These are phyloP conservation scores for Sporothrix brasiliensis DNA, from an alignment of 2,329 filamentous ascomycete genomes.

Conservation along the genomic window DNA sequence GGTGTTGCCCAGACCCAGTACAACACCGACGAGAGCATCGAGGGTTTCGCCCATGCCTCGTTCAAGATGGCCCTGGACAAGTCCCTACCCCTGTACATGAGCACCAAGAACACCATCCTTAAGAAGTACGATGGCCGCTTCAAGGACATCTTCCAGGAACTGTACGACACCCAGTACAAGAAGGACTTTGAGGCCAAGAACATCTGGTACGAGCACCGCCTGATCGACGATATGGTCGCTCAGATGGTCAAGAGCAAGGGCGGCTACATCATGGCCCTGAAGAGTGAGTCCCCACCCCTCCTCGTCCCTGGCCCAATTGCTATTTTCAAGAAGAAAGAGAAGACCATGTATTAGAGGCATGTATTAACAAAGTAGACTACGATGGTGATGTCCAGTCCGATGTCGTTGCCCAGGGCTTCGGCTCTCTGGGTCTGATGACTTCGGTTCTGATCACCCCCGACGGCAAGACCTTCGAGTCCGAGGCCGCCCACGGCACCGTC, in stretches of 20 bases:
- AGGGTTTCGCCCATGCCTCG: conserved; percentile 90
- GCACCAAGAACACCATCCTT: conserved; percentile 99
- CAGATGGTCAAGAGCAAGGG: conserved; percentile 99
- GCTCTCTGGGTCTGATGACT: conserved; percentile 97
- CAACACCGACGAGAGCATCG: conserved; percentile 96
- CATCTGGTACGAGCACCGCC: conserved; percentile 99
- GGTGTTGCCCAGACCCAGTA: conserved; percentile 95
- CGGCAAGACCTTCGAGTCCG: conserved; percentile 95
- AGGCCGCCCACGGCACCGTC: conserved; percentile 97
- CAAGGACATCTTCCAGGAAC: conserved; percentile 99
- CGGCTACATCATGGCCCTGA: conserved; percentile 95
- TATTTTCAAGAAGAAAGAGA: no score
- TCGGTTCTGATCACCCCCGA: conserved; percentile 95
- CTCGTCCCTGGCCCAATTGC: no score
- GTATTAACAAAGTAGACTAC: conserved; percentile 68
- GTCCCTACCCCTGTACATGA: conserved; percentile 95
- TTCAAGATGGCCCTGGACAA: conserved; percentile 95
- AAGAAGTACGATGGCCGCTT: conserved; percentile 99
- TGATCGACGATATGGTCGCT: conserved; percentile 99
- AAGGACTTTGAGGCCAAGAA: conserved; percentile 84
- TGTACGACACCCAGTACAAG: conserved; percentile 88
- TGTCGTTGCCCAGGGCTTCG: conserved; percentile 96
- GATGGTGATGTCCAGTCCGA: conserved; percentile 99
- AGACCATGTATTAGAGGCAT: no score
- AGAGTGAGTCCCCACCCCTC: conserved; percentile 66